A percentile compares a stretch with the other conserved stretches of the same genome.
Evolutionary conservation across 768 basidiomycete species (phyloP).

Genomic region (Daedaleopsis sinensis): DNA sequence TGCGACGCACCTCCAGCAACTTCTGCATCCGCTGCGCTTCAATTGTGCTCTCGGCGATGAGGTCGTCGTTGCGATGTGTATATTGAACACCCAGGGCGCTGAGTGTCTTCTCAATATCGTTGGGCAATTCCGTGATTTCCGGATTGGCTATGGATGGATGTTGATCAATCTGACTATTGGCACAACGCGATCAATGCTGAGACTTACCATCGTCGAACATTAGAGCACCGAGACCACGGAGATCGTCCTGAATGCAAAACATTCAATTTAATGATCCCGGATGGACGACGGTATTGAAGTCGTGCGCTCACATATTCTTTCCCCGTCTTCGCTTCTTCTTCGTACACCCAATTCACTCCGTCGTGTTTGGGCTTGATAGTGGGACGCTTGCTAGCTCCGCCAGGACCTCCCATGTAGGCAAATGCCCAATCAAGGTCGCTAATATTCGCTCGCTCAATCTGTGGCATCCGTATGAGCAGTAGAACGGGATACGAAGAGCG

Average conservation of each 20-base stretch:
- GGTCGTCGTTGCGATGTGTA: slow-evolving; percentile 73
- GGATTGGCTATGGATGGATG: slow-evolving; percentile 34
- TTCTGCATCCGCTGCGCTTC: slow-evolving; percentile 65
- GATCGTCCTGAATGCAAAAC: slow-evolving; percentile 42
- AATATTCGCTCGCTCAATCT: slow-evolving; percentile 82
- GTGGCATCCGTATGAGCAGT: not conserved
- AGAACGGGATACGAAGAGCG: not conserved
- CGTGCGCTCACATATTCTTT: slow-evolving; percentile 23
- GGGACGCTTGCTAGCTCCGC: slow-evolving; percentile 25
- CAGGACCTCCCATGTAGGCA: slow-evolving; percentile 53
- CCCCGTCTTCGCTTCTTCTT: slow-evolving; percentile 38
- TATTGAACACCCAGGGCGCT: slow-evolving; percentile 67
- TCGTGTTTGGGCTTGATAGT: slow-evolving; percentile 1
- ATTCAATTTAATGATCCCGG: no score
- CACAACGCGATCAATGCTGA: not conserved
- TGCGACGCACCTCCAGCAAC: slow-evolving; percentile 47
- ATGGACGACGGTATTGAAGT: not conserved
- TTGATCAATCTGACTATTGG: not conserved
- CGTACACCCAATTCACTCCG: slow-evolving; percentile 47
- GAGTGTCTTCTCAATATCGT: slow-evolving; percentile 57
- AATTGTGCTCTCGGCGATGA: slow-evolving; percentile 67
- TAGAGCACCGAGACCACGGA: slow-evolving; percentile 65
- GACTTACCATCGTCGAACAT: slow-evolving; percentile 67
- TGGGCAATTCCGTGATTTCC: slow-evolving; percentile 40
- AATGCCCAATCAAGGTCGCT: slow-evolving; percentile 83